Percentiles rank a stretch among this genome's conserved stretches.
Evolutionary conservation across 83 land plant species (phyloP).

Genomic region (Thuja plicata): DNA sequence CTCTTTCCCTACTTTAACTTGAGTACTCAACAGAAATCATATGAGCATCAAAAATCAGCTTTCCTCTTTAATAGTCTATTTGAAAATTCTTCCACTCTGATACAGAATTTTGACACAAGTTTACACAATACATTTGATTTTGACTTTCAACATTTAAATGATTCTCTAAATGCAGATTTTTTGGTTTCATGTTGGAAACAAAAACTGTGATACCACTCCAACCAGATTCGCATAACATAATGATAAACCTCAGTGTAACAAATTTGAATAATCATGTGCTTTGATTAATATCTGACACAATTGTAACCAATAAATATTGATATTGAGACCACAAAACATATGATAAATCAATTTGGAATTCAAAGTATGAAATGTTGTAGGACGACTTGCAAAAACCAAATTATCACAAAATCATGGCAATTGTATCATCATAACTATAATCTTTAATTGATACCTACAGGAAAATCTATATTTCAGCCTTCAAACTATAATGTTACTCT

Average conservation of each 20-base stretch:
- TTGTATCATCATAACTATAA: background rate
- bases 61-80: background rate
- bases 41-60: background rate
- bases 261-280: background rate
- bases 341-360: background rate
- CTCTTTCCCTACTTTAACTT: constrained; percentile 1
- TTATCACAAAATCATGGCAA: background rate
- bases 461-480: background rate
- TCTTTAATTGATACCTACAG: background rate
- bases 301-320: background rate
- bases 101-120: background rate
- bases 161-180: background rate
- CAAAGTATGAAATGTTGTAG: background rate
- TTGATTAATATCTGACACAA: background rate
- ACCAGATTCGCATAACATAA: background rate
- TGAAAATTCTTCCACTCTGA: background rate
- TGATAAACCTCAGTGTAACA: background rate
- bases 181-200: background rate
- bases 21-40: background rate
- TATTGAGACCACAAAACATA: background rate
- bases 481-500: background rate
- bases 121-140: background rate
- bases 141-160: background rate
- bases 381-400: background rate
- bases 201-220: background rate